A percentile compares a stretch with the other conserved stretches of the same genome.
Evolutionary conservation across 2,329 filamentous ascomycete genomes (phyloP).

Genomic region (Tolypocladium inflatum): DNA sequence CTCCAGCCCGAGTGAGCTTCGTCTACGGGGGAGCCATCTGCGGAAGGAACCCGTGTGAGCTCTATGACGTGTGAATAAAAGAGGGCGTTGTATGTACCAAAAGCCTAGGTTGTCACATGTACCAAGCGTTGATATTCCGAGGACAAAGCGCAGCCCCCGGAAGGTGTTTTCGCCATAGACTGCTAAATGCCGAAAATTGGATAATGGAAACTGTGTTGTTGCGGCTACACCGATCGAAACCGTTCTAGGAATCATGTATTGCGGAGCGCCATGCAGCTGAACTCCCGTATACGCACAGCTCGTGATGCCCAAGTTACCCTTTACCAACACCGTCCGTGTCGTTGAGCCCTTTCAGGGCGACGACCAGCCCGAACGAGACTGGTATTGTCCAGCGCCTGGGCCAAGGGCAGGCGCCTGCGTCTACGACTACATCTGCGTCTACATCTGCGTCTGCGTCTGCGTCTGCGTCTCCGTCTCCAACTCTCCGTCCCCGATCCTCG

Average conservation of each 20-base stretch:
- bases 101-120: not conserved
- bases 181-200: too few species aligned
- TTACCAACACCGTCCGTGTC: not conserved
- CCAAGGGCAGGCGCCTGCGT: not conserved
- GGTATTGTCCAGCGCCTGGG: not conserved
- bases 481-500: not conserved
- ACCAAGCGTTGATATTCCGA: not conserved
- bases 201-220: not conserved
- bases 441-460: not conserved
- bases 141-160: not conserved
- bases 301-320: not conserved
- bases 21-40: not conserved
- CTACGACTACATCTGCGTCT: not conserved
- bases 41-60: not conserved
- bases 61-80: not conserved
- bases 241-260: not conserved
- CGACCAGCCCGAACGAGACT: not conserved
- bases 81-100: not conserved
- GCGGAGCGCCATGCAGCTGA: not conserved
- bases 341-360: not conserved
- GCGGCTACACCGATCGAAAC: too few species aligned
- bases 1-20: conserved; percentile 40
- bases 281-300: not conserved
- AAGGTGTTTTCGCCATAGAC: too few species aligned
- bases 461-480: too few species aligned